A percentile compares a stretch with the other conserved stretches of the same genome.
Evolutionary conservation across 2,329 filamentous ascomycete genomes (phyloP).

Genomic region (Aspergillus clavatus): DNA sequence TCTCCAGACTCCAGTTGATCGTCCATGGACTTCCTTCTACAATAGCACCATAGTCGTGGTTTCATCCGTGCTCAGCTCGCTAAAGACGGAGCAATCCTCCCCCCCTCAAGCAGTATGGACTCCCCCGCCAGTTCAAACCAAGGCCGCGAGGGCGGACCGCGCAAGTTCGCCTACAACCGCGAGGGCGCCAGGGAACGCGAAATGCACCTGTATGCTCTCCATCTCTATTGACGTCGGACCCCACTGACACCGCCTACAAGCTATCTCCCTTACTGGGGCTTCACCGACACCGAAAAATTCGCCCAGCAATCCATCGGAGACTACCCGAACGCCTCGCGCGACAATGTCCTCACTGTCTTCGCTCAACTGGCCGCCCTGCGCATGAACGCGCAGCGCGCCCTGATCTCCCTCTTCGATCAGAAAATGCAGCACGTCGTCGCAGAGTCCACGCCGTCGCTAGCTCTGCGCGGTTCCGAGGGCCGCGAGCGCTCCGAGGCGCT

Average conservation of each 20-base stretch:
- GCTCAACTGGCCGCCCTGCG: slow-evolving; percentile 25
- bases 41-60: too few relatives aligned
- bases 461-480: slow-evolving; percentile 11
- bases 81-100: too few relatives aligned
- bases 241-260: too few relatives aligned
- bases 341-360: slow-evolving; percentile 22
- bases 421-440: slow-evolving; percentile 25
- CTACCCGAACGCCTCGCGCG: slow-evolving; percentile 14
- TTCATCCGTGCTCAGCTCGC: too few relatives aligned
- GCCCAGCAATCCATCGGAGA: slow-evolving; percentile 13
- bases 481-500: slow-evolving; percentile 9
- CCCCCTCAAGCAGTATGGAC: too few relatives aligned
- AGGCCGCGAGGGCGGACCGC: slow-evolving; percentile 8
- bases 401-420: slow-evolving; percentile 27
- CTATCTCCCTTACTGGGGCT: slow-evolving; percentile 19
- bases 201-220: slow-evolving; percentile 14
- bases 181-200: slow-evolving; percentile 18
- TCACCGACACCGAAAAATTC: slow-evolving; percentile 15
- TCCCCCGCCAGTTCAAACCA: not conserved
- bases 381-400: slow-evolving; percentile 17
- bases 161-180: slow-evolving; percentile 18
- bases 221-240: too few relatives aligned
- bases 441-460: slow-evolving; percentile 20
- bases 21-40: too few relatives aligned
- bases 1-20: too few relatives aligned